Base-by-base conservation (phyloP, 2,329 filamentous ascomycete genomes). In the Fusarium sp. region DNA sequence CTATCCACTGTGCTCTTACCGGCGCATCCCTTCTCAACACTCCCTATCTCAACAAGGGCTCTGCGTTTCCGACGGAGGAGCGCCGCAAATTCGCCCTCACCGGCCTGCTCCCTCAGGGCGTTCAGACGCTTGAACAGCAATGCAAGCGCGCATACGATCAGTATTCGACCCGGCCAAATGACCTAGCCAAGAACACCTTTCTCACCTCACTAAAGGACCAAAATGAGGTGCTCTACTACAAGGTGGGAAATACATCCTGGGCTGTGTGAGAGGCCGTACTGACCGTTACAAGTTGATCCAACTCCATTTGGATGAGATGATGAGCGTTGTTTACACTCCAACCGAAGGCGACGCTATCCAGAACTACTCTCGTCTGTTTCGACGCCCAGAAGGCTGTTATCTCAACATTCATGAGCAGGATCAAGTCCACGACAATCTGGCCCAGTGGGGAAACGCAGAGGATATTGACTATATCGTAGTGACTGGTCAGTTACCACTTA, bases 391-490 rank as follows among this genome's bases (percentile, higher is more conserved):
- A 75, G 95, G 95, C 0, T 95, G 94, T 76, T 97, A 95, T 74
- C 82, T 97, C 60, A 94, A 93, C 76, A 93, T 97, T 57, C 86
- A 90, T 20, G 90, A 95, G 64, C 83, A 88, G 6, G 91, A 93
- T 41, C 85, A 89, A 6, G 89, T 97, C 3, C 88, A 92, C 37
- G 85, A 91, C 54, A 88, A 92, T 68, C 83, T 97, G 2, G 86
- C 88, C 0, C 90, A 92, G 70, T 95, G 92, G 88, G 93, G 92
- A 0, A 84, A 85, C 0, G 84, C 89, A 0, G 93, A 95, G 4
- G 94, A 97, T 66, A 91, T 97, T 37, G 95, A 97, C 82, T 92
- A 97, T 77, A 97, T 98, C 71, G 95, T 97, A 7, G 94, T 97
- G 8, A 95, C 93, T 50, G 94, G 95, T 87, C 85, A 85, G 71